Evolutionary conservation across 1,139 yeast genomes (phyloP).

Genomic region (Martiniozyma asiatica): DNA sequence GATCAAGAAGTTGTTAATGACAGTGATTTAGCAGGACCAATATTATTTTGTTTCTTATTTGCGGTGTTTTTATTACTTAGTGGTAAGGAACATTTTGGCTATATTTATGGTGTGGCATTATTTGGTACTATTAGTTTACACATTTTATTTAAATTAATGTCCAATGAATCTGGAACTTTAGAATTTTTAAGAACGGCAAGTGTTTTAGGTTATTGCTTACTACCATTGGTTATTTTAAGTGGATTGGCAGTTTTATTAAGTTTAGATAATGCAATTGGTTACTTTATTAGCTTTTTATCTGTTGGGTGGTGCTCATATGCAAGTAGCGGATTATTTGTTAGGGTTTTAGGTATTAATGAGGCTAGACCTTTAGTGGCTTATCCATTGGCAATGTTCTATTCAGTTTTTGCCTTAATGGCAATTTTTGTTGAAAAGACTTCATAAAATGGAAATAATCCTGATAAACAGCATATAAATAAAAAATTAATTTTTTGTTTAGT

Average conservation of each 20-base stretch:
- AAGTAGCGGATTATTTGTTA: conserved; percentile 86
- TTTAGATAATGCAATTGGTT: conserved; percentile 68
- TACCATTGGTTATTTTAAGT: conserved; percentile 78
- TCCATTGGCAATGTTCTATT: conserved; percentile 84
- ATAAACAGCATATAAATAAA: background rate
- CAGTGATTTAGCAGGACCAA: conserved; percentile 91
- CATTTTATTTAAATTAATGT: conserved; percentile 75
- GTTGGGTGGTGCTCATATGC: conserved; percentile 94
- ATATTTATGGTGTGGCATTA: conserved; percentile 90
- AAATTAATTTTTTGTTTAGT: background rate
- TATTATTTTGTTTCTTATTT: conserved; percentile 75
- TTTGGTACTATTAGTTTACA: conserved; percentile 84
- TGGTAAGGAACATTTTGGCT: conserved; percentile 94
- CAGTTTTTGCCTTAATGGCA: conserved; percentile 93
- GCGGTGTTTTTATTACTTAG: conserved; percentile 75
- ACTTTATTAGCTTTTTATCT: conserved; percentile 52
- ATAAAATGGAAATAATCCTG: conserved; percentile 2
- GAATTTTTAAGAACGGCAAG: conserved; percentile 75
- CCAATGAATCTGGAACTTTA: conserved; percentile 24
- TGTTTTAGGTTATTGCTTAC: conserved; percentile 84
- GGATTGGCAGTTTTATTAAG: conserved; percentile 49
- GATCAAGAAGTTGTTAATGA: conserved; percentile 66
- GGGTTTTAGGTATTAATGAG: conserved; percentile 70
- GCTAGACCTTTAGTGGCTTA: conserved; percentile 89
- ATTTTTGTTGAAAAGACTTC: conserved; percentile 38